Conservation (phyloP, 1,139 yeast genomes). For the Blastobotrys capitulatus region DNA sequence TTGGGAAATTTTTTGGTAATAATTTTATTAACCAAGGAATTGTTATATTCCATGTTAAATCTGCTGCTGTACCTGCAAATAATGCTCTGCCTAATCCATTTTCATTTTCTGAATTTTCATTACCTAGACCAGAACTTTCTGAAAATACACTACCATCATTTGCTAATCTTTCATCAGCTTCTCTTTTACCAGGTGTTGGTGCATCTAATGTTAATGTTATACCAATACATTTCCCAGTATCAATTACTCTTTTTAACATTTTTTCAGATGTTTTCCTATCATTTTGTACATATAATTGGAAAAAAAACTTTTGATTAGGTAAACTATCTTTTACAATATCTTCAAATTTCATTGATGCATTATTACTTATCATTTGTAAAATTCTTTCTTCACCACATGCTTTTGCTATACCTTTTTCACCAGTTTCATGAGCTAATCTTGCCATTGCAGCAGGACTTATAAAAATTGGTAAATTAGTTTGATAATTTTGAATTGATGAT, state of each 20-base stretch:
- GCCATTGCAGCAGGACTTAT: conserved; percentile 80
- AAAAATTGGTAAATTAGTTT: conserved; percentile 62
- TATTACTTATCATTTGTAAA: conserved; percentile 76
- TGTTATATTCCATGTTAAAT: conserved; percentile 41
- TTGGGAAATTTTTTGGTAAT: conserved; percentile 30
- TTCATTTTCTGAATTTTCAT: conserved; percentile 38
- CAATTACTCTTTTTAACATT: conserved; percentile 49
- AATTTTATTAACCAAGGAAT: conserved; percentile 40
- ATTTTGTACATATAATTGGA: conserved; percentile 69
- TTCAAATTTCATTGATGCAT: conserved; percentile 69
- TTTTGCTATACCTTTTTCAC: conserved; percentile 71
- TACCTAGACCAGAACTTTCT: conserved; percentile 28
- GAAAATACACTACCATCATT: conserved; percentile 41
- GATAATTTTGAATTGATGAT: conserved; percentile 44
- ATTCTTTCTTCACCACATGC: conserved; percentile 64
- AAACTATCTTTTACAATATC: conserved; percentile 49
- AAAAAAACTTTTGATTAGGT: conserved; percentile 46
- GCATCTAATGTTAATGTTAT: conserved; percentile 82
- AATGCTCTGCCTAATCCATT: conserved; percentile 38
- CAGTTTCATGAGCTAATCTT: conserved; percentile 61
- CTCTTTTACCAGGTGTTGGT: conserved; percentile 76
- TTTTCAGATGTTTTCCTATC: conserved; percentile 49
- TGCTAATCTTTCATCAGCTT: conserved; percentile 45
- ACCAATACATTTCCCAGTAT: conserved; percentile 46
- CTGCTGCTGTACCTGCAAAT: conserved; percentile 47